Evolutionary conservation across 2,329 filamentous ascomycete species (phyloP), one percentile per base, ranked within the genome.

Genomic region (Lasiodiplodia gonubiensis): DNA sequence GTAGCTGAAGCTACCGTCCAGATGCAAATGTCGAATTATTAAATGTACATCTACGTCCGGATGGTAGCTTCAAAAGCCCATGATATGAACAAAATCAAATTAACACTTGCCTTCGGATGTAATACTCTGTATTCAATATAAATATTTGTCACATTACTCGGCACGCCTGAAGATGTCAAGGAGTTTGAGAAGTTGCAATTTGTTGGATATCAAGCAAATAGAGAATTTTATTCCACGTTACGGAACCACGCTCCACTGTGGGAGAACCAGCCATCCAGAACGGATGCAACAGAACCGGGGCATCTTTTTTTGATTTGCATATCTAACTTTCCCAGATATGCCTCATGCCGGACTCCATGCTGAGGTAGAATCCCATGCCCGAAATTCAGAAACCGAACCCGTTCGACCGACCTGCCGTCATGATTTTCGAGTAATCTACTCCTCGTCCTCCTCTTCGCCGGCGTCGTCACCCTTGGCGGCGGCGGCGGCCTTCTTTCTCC

Each of bases 401-500:
- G 30, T 42, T 65, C 51, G 61, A 53, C 49, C 51, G 25, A 55
- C 27, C 61, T 27, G 61, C 37, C 51, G 14, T 65, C 49, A 42
- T 65, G 51, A 65, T 39, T 46, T 53, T 48, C 25, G 59, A 63
- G 46, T 35, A 68, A 73, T 76, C 71, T 81, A 80, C 79, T 85
- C 83, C 82, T 97, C 93, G 77, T 96, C 93, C 82, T 97, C 94
- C 79, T 92, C 94, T 76, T 90, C 93, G 74, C 88, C 94, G 69
- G 85, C 92, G 70, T 86, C 92, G 75, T 90, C 92, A 80, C 88
- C 90, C 83, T 90, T 90, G 86, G 96, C 93, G 71, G 93, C 93
- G 76, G 95, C 92, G 88, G 93, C 94, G 83, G 94, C 92, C 94
- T 98, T 99, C 95, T 98, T 99, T 89, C 95, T 96, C 85, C 93